These are phyloP conservation scores for Pseudisothecium myosuroides DNA, from an alignment of 225 moss, liverwort and hornwort species.

Conservation along the genomic window DNA sequence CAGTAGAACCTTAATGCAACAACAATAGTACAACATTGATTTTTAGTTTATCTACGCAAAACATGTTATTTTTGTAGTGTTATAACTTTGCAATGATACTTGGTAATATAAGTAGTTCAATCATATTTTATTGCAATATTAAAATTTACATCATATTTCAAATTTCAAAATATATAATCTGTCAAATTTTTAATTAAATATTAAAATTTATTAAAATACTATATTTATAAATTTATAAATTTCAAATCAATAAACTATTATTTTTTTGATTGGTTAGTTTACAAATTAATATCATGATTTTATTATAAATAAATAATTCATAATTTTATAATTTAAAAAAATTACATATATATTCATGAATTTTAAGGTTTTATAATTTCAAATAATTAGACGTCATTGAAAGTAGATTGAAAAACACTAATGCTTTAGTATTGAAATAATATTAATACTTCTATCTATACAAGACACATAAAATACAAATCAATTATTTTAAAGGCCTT, in stretches of 20 bases:
- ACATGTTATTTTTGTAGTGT: too few species aligned
- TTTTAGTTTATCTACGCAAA: background rate
- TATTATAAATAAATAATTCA: background rate
- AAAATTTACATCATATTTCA: too few species aligned
- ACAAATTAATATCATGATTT: background rate
- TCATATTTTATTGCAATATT: background rate
- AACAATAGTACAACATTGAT: background rate
- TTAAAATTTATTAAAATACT: background rate
- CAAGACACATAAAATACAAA: background rate
- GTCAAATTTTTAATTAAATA: background rate
- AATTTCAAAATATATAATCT: too few species aligned
- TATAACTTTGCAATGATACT: background rate
- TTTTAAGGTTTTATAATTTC: background rate
- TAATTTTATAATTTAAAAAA: background rate
- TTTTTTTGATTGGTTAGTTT: background rate
- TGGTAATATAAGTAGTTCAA: background rate
- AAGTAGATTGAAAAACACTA: background rate
- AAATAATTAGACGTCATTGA: background rate
- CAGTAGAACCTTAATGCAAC: rapidly evolving
- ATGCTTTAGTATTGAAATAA: background rate
- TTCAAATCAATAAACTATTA: background rate
- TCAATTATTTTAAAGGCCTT: background rate
- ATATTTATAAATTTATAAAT: background rate
- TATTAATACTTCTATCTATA: background rate
- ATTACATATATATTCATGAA: rapidly evolving